phyloP scores from a whole-genome alignment of 2,329 filamentous ascomycete species.

The Exophiala lecanii-corni region DNA sequence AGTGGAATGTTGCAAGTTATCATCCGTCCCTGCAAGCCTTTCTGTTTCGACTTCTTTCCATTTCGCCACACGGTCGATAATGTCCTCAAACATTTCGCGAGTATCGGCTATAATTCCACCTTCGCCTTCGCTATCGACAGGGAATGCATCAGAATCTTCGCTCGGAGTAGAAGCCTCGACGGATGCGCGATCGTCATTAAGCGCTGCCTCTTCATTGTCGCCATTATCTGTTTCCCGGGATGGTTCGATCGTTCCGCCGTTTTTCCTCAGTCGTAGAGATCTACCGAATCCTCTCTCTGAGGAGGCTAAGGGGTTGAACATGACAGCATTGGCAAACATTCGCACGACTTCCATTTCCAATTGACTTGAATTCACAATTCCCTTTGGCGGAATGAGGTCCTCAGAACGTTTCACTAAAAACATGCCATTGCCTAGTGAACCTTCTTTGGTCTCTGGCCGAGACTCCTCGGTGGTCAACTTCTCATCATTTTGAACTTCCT shows the following conservation, averaged over 20 bases:
- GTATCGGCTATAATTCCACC: constrained; percentile 85
- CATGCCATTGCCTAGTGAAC: constrained; percentile 37
- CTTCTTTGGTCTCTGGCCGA: not conserved
- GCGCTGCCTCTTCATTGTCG: constrained; percentile 32
- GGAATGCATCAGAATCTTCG: constrained; percentile 50
- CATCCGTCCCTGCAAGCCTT: constrained; percentile 25
- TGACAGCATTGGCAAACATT: constrained; percentile 97
- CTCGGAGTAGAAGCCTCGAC: constrained; percentile 36
- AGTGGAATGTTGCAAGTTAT: not conserved
- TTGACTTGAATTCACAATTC: constrained; percentile 88
- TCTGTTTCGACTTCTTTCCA: constrained; percentile 65
- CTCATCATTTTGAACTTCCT: constrained; percentile 4
- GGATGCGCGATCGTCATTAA: constrained; percentile 31
- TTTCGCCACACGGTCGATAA: constrained; percentile 71
- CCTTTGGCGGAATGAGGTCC: constrained; percentile 77
- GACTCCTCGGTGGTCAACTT: too few species aligned
- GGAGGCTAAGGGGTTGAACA: constrained; percentile 83
- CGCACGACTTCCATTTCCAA: constrained; percentile 89
- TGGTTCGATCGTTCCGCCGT: constrained; percentile 35
- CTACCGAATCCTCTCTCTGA: constrained; percentile 61
- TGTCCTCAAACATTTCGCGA: constrained; percentile 81
- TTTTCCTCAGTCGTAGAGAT: constrained; percentile 43
- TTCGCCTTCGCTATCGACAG: constrained; percentile 56
- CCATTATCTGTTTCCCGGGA: constrained; percentile 32
- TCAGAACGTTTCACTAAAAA: constrained; percentile 54